Evolutionary conservation across 495 filamentous ascomycete genomes (phyloP).

Genomic region (Xylaria flabelliformis): DNA sequence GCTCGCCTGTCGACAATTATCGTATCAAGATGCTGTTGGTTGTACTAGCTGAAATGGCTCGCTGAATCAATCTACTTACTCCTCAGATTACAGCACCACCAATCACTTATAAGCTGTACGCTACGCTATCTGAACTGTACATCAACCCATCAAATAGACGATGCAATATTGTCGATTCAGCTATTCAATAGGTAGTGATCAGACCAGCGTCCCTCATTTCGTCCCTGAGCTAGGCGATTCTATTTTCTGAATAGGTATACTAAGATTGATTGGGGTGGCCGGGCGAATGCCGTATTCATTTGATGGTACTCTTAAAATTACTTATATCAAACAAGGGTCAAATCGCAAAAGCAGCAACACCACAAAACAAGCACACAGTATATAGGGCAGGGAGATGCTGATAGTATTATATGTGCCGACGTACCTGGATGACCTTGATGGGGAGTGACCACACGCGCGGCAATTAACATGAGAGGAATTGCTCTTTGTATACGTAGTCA

Average conservation of each 20-base stretch:
- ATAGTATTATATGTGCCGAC: not conserved
- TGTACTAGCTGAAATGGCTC: conserved; percentile 2
- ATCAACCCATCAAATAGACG: not conserved
- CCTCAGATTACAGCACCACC: not conserved
- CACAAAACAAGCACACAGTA: not conserved
- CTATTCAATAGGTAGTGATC: conserved; percentile 2
- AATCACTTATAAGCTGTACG: not conserved
- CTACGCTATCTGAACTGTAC: conserved; percentile 9
- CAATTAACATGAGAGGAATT: conserved; percentile 9
- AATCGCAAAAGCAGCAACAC: conserved; percentile 1
- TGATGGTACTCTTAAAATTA: conserved; percentile 2
- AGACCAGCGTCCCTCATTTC: not conserved
- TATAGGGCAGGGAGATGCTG: too few relatives aligned
- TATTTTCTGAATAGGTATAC: not conserved
- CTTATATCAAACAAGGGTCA: not conserved
- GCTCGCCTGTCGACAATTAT: conserved; percentile 5
- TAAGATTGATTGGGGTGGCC: not conserved
- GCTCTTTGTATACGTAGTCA: not conserved
- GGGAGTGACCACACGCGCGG: conserved; percentile 11
- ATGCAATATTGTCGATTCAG: conserved; percentile 17
- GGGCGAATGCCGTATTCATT: not conserved
- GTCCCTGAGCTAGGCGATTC: not conserved
- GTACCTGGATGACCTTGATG: not conserved
- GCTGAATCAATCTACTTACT: not conserved
- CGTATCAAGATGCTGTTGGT: conserved; percentile 5